Percentiles rank a stretch among this genome's conserved stretches.
Evolutionary conservation across 768 basidiomycete genomes (phyloP).

Genomic region (Kwoniella dejecticola): DNA sequence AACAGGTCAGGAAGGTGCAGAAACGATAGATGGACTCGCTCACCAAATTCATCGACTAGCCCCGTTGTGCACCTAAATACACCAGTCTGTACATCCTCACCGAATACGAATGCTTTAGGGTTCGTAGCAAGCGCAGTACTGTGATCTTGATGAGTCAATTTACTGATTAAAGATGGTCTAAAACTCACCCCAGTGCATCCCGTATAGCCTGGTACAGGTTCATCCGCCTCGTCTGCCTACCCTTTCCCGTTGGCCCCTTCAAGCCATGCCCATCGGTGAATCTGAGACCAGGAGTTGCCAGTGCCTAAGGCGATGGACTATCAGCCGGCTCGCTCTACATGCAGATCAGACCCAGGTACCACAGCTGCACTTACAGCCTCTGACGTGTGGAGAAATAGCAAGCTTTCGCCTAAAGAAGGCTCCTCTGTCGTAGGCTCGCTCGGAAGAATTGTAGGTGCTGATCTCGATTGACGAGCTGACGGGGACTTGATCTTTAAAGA

Average conservation of each 20-base stretch:
- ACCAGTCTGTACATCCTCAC: slow-evolving; percentile 70
- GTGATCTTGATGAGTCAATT: not conserved
- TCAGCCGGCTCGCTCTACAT: not conserved
- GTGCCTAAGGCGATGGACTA: slow-evolving; percentile 19
- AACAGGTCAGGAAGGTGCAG: not conserved
- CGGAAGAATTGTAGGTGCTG: slow-evolving; percentile 13
- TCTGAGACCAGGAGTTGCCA: slow-evolving; percentile 41
- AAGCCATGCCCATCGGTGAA: slow-evolving; percentile 52
- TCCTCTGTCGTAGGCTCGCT: slow-evolving; percentile 14
- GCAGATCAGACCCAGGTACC: not conserved
- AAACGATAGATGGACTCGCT: slow-evolving; percentile 36
- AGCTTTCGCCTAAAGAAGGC: slow-evolving; percentile 22
- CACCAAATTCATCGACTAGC: slow-evolving; percentile 88
- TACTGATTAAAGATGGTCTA: not conserved
- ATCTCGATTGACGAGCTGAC: slow-evolving; percentile 11
- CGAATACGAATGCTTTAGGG: slow-evolving; percentile 84
- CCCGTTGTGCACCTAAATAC: slow-evolving; percentile 95
- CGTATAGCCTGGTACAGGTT: slow-evolving; percentile 91
- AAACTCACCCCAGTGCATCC: slow-evolving; percentile 75
- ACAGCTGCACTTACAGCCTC: slow-evolving; percentile 16
- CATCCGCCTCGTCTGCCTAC: slow-evolving; percentile 90
- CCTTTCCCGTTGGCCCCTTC: slow-evolving; percentile 58
- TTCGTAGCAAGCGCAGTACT: slow-evolving; percentile 84
- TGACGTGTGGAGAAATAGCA: slow-evolving; percentile 16
- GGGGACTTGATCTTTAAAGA: not conserved